These are phyloP conservation scores for Colletotrichum neosansevieriae DNA, from an alignment of 2,329 filamentous ascomycete species.

Conservation along the genomic window DNA sequence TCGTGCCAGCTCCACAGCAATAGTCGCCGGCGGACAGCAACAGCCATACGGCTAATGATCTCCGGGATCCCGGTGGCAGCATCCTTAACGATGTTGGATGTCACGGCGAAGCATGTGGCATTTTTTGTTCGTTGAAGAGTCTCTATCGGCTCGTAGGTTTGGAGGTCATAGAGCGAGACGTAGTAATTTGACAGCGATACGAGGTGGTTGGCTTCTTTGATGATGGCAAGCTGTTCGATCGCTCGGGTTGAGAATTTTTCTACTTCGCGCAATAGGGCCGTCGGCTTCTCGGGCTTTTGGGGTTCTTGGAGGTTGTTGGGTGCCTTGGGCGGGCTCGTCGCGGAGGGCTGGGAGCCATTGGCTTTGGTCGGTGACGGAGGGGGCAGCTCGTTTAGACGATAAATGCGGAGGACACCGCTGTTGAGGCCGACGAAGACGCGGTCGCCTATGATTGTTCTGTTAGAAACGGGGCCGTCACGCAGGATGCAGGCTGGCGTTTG, in stretches of 20 bases:
- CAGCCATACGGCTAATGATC: conserved; percentile 90
- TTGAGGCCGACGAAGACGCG: conserved; percentile 92
- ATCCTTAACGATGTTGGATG: conserved; percentile 95
- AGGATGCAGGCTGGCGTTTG: neutral
- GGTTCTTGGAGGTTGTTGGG: conserved; percentile 31
- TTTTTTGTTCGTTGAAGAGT: conserved; percentile 86
- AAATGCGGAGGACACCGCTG: conserved; percentile 88
- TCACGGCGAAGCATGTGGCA: conserved; percentile 90
- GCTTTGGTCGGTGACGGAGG: conserved; percentile 53
- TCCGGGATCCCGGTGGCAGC: conserved; percentile 87
- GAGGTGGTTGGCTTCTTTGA: conserved; percentile 93
- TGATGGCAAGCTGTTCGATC: conserved; percentile 92
- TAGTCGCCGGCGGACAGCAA: conserved; percentile 91
- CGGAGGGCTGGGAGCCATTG: conserved; percentile 48
- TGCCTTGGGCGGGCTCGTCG: conserved; percentile 46
- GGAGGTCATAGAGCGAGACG: conserved; percentile 89
- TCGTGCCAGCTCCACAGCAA: conserved; percentile 97
- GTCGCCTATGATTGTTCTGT: conserved; percentile 71
- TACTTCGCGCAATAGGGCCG: conserved; percentile 89
- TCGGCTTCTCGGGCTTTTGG: conserved; percentile 63
- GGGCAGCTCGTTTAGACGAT: conserved; percentile 82
- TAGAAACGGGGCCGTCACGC: conserved; percentile 13
- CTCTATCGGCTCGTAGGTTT: conserved; percentile 85
- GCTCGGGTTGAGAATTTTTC: conserved; percentile 93
- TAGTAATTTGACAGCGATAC: conserved; percentile 92